Percentiles rank a stretch among this genome's conserved stretches.
These are phyloP conservation scores for Basidiobolus heterosporus DNA, from an alignment of 371 early-diverging fungal genomes.

Conservation along the genomic window DNA sequence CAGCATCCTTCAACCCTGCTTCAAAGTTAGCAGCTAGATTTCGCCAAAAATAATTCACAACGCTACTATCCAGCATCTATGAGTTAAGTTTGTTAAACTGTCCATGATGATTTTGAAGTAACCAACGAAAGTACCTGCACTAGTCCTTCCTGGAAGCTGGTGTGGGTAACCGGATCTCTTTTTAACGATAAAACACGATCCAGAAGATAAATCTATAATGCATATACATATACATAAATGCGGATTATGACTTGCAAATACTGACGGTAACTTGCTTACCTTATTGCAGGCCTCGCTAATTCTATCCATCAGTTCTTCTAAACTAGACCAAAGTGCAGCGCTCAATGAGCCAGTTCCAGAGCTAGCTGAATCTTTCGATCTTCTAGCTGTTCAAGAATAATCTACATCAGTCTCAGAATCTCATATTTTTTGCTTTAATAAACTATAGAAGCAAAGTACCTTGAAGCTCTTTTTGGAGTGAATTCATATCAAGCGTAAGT, in stretches of 20 bases:
- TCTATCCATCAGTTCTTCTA: constrained; percentile 55
- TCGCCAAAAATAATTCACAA: constrained; percentile 29
- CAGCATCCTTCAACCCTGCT: constrained; percentile 21
- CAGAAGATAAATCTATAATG: constrained; percentile 37
- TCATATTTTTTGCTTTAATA: too few species aligned
- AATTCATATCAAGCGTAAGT: constrained; percentile 36
- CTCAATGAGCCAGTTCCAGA: constrained; percentile 28
- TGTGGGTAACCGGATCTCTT: constrained; percentile 45
- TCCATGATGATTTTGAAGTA: too few species aligned
- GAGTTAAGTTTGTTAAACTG: background rate
- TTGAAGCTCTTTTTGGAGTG: constrained; percentile 40
- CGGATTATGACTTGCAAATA: background rate
- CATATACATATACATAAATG: background rate
- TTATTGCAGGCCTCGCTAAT: constrained; percentile 50
- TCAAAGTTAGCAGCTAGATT: constrained; percentile 23
- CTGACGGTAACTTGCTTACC: constrained; percentile 12
- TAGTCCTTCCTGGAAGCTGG: constrained; percentile 43
- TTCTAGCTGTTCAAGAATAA: constrained; percentile 17
- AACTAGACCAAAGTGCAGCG: constrained; percentile 40
- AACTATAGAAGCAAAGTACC: constrained; percentile 22
- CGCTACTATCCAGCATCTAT: constrained; percentile 15
- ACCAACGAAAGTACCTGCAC: constrained; percentile 20
- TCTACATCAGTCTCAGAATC: background rate
- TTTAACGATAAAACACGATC: constrained; percentile 53
- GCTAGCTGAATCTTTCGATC: constrained; percentile 29